Evolutionary conservation across 2,329 filamentous ascomycete species (phyloP), one percentile per base, ranked within the genome.

Genomic region (Alternaria consortialis): DNA sequence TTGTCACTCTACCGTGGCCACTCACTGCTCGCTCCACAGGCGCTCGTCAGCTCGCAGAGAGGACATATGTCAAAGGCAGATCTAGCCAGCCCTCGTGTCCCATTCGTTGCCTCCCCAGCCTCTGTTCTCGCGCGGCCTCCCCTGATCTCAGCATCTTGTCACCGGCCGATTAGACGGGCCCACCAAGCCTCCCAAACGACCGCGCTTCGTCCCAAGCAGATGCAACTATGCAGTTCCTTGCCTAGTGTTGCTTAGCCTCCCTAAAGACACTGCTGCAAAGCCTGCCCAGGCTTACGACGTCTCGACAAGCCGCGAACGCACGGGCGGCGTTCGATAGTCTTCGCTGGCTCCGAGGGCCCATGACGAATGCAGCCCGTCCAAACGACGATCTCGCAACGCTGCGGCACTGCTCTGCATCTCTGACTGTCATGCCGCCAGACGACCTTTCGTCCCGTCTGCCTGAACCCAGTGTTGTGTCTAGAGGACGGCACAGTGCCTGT

Each of bases 271-370:
- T 48, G 43, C 43, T 53, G 56, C 54, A 56, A 58, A 70, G 63
- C 61, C 62, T 61, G 62, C 59, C 56, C 67, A 68, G 64, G 73
- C 74, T 77, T 68, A 76, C 74, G 72, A 75, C 73, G 67, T 71
- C 71, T 72, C 66, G 66, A 69, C 67, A 60, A 60, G 55, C 54
- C 65, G 64, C 60, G 59, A 62, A 67, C 56, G 74, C 72, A 73
- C 74, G 74, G 74, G 52, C 71, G 70, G 71, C 67, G 74, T 75
- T 76, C 73, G 72, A 76, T 75, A 71, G 73, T 68, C 65, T 69
- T 72, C 67, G 71, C 69, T 71, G 66, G 70, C 64, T 63, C 60
- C 70, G 69, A 63, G 53, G 60, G 17, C 56, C 67, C 65, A 75
- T 76, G 74, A 77, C 74, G 73, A 73, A 73, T 72, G 64, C 69